Conservation (phyloP, 306 rosid genomes). For the Boehmeria nivea region DNA sequence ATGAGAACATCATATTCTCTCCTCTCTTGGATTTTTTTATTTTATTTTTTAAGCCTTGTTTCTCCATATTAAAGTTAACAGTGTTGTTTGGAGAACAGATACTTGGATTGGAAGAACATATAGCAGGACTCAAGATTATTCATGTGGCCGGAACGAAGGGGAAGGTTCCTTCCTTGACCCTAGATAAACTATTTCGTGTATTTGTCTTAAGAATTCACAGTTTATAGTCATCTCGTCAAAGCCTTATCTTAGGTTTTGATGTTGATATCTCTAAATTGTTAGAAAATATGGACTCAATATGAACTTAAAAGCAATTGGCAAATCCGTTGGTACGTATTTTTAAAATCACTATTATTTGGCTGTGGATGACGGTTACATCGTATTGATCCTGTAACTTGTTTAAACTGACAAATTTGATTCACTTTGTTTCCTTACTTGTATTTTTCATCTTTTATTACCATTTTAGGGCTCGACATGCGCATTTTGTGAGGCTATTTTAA, state of each 20-base stretch:
- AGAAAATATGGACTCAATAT: background rate
- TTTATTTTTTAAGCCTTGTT: too few relatives aligned
- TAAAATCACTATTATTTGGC: background rate
- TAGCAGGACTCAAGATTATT: conserved; percentile 56
- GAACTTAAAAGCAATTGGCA: background rate
- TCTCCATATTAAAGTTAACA: too few relatives aligned
- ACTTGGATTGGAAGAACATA: conserved; percentile 50
- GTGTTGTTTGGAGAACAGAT: conserved; percentile 40
- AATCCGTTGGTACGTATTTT: background rate
- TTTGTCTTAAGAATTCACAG: background rate
- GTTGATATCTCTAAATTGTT: background rate
- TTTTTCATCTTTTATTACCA: background rate
- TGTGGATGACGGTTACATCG: background rate
- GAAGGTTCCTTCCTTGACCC: conserved; percentile 64
- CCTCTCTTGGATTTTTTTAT: too few relatives aligned
- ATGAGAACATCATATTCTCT: too few relatives aligned
- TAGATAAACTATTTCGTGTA: background rate
- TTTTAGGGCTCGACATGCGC: conserved; percentile 30
- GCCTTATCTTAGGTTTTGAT: background rate
- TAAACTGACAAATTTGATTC: background rate
- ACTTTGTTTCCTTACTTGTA: background rate
- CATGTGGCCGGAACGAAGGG: conserved; percentile 91
- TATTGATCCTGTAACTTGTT: background rate
- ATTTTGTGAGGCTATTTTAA: conserved; percentile 38
- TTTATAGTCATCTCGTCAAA: background rate